Evolutionary conservation across 2,329 filamentous ascomycete genomes (phyloP).

Genomic region (Scortechinia acanthostroma): DNA sequence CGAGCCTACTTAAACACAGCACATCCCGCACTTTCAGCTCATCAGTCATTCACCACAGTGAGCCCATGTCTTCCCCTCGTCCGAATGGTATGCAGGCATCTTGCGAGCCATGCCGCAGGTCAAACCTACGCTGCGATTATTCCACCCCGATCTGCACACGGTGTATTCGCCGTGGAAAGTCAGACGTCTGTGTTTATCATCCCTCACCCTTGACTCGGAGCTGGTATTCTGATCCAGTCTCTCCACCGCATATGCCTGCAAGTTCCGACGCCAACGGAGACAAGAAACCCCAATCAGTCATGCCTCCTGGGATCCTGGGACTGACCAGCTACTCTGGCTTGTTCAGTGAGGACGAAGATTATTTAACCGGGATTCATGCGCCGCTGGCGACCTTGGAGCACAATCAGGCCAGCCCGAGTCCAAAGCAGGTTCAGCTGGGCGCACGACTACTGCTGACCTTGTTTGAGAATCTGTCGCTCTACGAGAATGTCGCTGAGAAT

Average conservation of each 20-base stretch:
- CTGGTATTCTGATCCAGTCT: neutral
- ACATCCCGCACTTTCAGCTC: too few species aligned
- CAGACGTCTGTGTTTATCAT: neutral
- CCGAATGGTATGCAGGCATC: too few species aligned
- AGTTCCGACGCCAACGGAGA: neutral
- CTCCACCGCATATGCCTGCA: neutral
- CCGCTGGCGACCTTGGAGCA: neutral
- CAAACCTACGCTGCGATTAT: slow-evolving; percentile 14
- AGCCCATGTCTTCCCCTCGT: too few species aligned
- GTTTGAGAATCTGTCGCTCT: neutral
- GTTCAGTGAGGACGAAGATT: slow-evolving; percentile 8
- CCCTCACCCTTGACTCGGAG: neutral
- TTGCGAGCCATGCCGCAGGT: too few species aligned
- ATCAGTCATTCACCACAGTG: too few species aligned
- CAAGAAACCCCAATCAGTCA: neutral
- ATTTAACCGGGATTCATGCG: neutral
- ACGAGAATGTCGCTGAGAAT: too few species aligned
- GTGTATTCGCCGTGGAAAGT: slow-evolving; percentile 5
- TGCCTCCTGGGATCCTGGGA: slow-evolving; percentile 5
- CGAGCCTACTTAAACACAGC: too few species aligned
- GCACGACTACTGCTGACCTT: too few species aligned
- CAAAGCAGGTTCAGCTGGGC: too few species aligned
- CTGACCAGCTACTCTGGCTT: slow-evolving; percentile 10
- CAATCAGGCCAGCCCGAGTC: too few species aligned
- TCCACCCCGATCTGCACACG: slow-evolving; percentile 9